Base-by-base conservation (phyloP, 2,329 filamentous ascomycete species). In the Monilinia vaccinii-corymbosi region DNA sequence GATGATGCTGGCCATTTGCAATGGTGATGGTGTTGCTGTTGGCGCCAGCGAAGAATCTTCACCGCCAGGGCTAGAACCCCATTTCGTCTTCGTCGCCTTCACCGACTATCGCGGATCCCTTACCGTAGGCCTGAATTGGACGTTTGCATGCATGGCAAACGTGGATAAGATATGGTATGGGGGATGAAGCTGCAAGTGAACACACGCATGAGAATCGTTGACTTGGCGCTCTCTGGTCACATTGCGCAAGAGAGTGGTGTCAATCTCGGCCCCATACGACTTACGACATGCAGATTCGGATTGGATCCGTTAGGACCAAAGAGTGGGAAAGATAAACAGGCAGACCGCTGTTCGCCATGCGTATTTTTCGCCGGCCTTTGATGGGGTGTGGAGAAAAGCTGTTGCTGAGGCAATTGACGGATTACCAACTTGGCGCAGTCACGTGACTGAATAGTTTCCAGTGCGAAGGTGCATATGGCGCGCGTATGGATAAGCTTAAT, bases 301-400 rank as follows among this genome's bases (percentile, higher is more conserved):
- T 48, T 23, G 49, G 32, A 36, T 45, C 44, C 57, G 49, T 52
- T 60, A 31, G 46, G 36, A 52, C 36, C 31, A 46, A 48, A 28
- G 9, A 45, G 32, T 21, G 25, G 34, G 21, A 58, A 32, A 46
- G 49, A 60, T 23, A 55, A 42, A 42, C 38, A 44, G 53, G 49
- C 49, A 60, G 57, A 60, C 57, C 57, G 57, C 57, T 60, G 57
- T 48, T 60, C 46, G 57, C 57, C 57, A 60, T 42, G 57, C 57
- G 44, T 47, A 32, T 60, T 50, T 50, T 47, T 50, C 49, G 32
- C 31, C 47, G 9, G 49, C 31, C 32, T 13, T 32, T 14, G 28
- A 53, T 55, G n/a, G 31, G n/a, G 31, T 36, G 49, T 44, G 47
- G 40, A 44, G 47, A 45, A 53, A 23, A 21, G 25, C 21, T 38